Evolutionary conservation across 1,284 basidiomycete species (phyloP).

Genomic region (Pseudozyma sp.): DNA sequence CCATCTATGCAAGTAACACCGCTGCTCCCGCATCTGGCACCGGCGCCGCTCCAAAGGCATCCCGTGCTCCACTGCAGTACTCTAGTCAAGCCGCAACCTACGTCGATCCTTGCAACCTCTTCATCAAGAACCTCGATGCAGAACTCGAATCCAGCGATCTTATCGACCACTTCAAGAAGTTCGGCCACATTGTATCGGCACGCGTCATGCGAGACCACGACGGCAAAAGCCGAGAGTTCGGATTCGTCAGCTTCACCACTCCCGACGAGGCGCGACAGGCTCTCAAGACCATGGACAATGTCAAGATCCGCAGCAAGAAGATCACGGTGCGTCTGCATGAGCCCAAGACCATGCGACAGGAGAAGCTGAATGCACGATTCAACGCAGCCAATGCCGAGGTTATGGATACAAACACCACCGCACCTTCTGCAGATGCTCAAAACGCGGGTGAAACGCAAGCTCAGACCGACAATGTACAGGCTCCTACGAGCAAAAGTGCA

Average conservation of each 20-base stretch:
- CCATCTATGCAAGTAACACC: slow-evolving; percentile 42
- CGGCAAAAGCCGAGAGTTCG: slow-evolving; percentile 87
- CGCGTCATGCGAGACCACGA: slow-evolving; percentile 90
- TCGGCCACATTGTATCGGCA: slow-evolving; percentile 74
- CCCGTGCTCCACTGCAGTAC: slow-evolving; percentile 48
- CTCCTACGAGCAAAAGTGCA: not conserved
- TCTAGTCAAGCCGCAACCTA: slow-evolving; percentile 55
- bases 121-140: slow-evolving; percentile 63
- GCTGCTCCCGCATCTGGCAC: slow-evolving; percentile 10
- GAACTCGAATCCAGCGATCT: slow-evolving; percentile 52
- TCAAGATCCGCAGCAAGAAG: slow-evolving; percentile 73
- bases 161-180: slow-evolving; percentile 54
- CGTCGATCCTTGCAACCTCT: slow-evolving; percentile 65
- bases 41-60: slow-evolving; percentile 13
- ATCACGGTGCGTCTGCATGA: slow-evolving; percentile 88
- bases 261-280: slow-evolving; percentile 75
- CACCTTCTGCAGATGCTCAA: not conserved
- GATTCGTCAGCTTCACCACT: slow-evolving; percentile 83
- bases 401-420: slow-evolving; percentile 1
- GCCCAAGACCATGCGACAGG: slow-evolving; percentile 86
- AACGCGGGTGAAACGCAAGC: slow-evolving; percentile 36
- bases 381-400: slow-evolving; percentile 19
- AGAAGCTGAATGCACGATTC: slow-evolving; percentile 84
- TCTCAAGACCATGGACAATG: slow-evolving; percentile 76
- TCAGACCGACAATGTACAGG: slow-evolving; percentile 73